Evolutionary conservation across 371 early-diverging fungal genomes (phyloP).

Genomic region (Syncephalastrum racemosum): DNA sequence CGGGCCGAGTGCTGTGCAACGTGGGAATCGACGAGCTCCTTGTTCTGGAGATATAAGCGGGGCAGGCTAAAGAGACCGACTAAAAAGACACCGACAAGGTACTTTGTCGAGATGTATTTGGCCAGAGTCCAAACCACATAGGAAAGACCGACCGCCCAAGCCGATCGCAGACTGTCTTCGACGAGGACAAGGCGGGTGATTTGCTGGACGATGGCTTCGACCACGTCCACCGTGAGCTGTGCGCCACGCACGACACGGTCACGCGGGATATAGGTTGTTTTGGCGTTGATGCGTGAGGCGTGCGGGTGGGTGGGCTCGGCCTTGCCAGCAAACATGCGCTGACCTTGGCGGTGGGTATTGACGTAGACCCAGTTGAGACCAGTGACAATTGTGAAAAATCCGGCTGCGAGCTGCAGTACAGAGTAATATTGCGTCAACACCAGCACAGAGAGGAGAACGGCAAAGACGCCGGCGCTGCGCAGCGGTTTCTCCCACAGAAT

Average conservation of each 20-base stretch:
- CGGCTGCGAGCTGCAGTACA: constrained; percentile 52
- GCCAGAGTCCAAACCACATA: constrained; percentile 59
- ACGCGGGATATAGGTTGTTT: constrained; percentile 34
- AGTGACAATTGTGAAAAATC: constrained; percentile 47
- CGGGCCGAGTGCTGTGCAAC: constrained; percentile 38
- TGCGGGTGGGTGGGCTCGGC: constrained; percentile 45
- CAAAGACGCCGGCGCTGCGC: constrained; percentile 39
- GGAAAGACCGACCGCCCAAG: constrained; percentile 44
- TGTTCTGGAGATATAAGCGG: constrained; percentile 53
- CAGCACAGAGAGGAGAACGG: constrained; percentile 33
- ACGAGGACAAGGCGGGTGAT: constrained; percentile 51
- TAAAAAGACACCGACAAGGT: constrained; percentile 45
- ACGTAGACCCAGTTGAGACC: constrained; percentile 56
- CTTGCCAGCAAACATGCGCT: constrained; percentile 38
- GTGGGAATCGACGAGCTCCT: constrained; percentile 51
- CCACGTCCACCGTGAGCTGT: constrained; percentile 45
- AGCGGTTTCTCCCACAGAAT: constrained; percentile 50
- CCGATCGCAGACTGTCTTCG: constrained; percentile 53
- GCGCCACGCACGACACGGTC: constrained; percentile 39
- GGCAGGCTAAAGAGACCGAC: constrained; percentile 51
- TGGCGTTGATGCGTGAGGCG: constrained; percentile 31
- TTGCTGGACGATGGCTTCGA: constrained; percentile 46
- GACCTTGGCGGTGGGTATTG: constrained; percentile 48
- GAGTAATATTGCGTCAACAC: constrained; percentile 57
- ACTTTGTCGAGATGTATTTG: constrained; percentile 57